A percentile compares a stretch with the other conserved stretches of the same genome.
These are phyloP conservation scores for Penicillium sp. DNA, from an alignment of 2,329 filamentous ascomycete species.

Conservation along the genomic window DNA sequence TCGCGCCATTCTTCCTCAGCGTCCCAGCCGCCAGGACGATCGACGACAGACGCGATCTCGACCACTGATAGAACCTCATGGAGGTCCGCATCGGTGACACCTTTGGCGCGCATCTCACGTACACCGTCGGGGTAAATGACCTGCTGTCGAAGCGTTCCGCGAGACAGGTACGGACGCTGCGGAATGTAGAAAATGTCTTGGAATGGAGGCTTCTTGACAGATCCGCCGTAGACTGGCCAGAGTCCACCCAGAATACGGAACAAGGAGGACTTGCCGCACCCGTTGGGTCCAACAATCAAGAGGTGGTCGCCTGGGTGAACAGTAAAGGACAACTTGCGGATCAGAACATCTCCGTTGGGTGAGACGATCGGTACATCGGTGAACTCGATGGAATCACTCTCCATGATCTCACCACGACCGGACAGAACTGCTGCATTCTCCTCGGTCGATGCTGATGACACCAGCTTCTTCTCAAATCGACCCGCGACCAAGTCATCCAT, in stretches of 20 bases:
- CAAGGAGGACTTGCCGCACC: constrained; percentile 92
- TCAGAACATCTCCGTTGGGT: constrained; percentile 90
- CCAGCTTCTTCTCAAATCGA: constrained; percentile 93
- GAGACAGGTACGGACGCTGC: constrained; percentile 88
- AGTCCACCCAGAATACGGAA: constrained; percentile 95
- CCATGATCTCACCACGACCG: constrained; percentile 76
- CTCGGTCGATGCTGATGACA: constrained; percentile 80
- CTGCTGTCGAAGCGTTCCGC: constrained; percentile 90
- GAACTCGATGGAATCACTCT: constrained; percentile 83
- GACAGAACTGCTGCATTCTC: constrained; percentile 80
- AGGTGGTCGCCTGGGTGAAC: constrained; percentile 86
- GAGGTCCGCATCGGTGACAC: constrained; percentile 79
- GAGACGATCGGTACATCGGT: constrained; percentile 91
- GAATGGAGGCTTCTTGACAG: constrained; percentile 85
- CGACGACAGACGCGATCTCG: constrained; percentile 79
- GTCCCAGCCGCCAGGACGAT: constrained; percentile 81
- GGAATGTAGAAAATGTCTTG: constrained; percentile 98
- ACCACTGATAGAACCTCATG: constrained; percentile 73
- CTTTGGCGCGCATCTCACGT: constrained; percentile 81
- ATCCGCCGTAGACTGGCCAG: constrained; percentile 97
- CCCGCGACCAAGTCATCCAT: constrained; percentile 91
- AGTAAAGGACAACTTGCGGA: constrained; percentile 81
- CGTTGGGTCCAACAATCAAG: constrained; percentile 93
- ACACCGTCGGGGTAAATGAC: constrained; percentile 93
- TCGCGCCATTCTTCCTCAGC: constrained; percentile 96